Percentiles rank a stretch among this genome's conserved stretches.
These are phyloP conservation scores for Plasmodium billcollinsi DNA, from an alignment of 169 alveolate genomes.

Conservation along the genomic window DNA sequence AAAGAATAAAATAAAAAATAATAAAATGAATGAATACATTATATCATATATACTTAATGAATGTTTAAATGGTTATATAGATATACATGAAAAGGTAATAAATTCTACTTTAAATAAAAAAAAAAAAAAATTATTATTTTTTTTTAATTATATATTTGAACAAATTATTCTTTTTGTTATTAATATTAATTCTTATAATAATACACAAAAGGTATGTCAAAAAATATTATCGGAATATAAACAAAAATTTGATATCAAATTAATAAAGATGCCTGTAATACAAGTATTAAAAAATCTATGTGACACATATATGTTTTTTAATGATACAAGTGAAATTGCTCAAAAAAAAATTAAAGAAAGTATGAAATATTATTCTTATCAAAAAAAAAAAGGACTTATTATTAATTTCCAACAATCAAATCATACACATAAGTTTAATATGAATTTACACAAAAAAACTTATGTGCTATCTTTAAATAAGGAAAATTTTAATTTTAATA, in stretches of 20 bases:
- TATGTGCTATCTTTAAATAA: not conserved
- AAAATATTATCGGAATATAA: conserved; percentile 20
- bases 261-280: conserved; percentile 37
- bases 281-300: conserved; percentile 29
- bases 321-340: conserved; percentile 11
- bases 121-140: conserved; percentile 1
- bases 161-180: conserved; percentile 32
- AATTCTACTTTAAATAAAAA: not conserved
- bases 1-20: conserved; percentile 6
- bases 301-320: conserved; percentile 26
- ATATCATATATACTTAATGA: conserved; percentile 29
- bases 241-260: conserved; percentile 7
- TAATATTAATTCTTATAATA: conserved; percentile 33
- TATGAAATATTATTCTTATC: conserved; percentile 25
- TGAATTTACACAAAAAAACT: not conserved
- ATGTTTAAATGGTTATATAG: conserved; percentile 26
- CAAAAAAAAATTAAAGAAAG: conserved; percentile 26
- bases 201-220: conserved; percentile 29
- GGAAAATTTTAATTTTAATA: too few species aligned
- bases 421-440: conserved; percentile 35
- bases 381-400: conserved; percentile 49
- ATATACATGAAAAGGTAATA: conserved; percentile 10
- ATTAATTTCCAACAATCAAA: not conserved
- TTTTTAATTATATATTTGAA: conserved; percentile 45
- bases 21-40: conserved; percentile 30